phyloP scores from a whole-genome alignment of 495 filamentous ascomycete genomes.

The Aspergillus heteromorphus region DNA sequence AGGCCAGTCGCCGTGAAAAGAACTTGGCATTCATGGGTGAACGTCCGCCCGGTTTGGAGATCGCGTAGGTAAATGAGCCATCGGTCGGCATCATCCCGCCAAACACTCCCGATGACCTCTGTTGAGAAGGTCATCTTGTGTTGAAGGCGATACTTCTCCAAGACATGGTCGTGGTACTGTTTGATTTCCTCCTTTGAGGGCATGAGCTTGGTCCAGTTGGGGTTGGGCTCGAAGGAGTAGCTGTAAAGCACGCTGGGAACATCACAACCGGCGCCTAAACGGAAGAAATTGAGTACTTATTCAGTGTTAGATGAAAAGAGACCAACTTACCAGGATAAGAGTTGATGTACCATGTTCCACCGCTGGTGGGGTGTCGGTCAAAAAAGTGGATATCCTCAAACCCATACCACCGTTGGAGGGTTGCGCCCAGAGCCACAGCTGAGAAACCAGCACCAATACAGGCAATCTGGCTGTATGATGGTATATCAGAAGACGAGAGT shows the following conservation, averaged over 20 bases:
- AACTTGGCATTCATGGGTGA: constrained; percentile 39
- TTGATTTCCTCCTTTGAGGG: constrained; percentile 41
- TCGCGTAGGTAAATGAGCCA: constrained; percentile 42
- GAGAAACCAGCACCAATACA: constrained; percentile 23
- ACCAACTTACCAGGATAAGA: constrained; percentile 21
- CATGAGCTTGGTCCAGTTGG: constrained; percentile 40
- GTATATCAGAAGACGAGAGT: not conserved
- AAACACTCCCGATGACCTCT: constrained; percentile 34
- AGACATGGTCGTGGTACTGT: constrained; percentile 39
- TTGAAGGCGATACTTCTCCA: constrained; percentile 37
- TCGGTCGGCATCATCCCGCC: constrained; percentile 35
- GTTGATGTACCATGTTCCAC: constrained; percentile 29
- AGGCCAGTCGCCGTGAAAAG: constrained; percentile 41
- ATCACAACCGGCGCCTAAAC: constrained; percentile 21
- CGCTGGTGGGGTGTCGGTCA: constrained; percentile 18
- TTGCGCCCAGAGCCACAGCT: constrained; percentile 23
- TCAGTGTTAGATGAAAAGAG: not conserved
- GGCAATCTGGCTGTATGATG: constrained; percentile 23
- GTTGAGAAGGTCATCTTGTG: constrained; percentile 39
- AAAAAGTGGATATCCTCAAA: constrained; percentile 26
- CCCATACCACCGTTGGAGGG: constrained; percentile 26
- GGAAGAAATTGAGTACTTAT: not conserved
- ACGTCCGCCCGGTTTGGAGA: constrained; percentile 20
- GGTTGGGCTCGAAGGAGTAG: constrained; percentile 46
- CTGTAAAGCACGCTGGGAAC: constrained; percentile 37